Conservation (phyloP, 2,329 filamentous ascomycete species). For the Pestalotiopsis sp. region DNA sequence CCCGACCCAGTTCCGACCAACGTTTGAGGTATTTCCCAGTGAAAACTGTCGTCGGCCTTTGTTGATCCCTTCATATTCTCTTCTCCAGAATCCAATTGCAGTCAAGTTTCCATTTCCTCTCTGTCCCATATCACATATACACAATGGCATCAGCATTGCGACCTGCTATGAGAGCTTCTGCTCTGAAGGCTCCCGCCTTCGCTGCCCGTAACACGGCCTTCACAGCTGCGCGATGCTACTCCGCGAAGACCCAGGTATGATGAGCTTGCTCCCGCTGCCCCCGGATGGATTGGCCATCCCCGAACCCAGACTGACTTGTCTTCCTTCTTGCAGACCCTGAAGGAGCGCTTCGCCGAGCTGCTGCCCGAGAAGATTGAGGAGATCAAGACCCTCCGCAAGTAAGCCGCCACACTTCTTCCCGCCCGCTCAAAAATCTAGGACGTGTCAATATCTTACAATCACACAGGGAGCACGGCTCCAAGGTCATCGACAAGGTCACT, state of each 20-base stretch:
- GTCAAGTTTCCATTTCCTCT: slow-evolving; percentile 6
- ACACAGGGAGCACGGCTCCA: slow-evolving; percentile 85
- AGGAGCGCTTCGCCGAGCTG: slow-evolving; percentile 97
- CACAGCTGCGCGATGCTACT: slow-evolving; percentile 88
- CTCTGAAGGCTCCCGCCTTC: slow-evolving; percentile 75
- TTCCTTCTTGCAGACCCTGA: slow-evolving; percentile 70
- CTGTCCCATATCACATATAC: slow-evolving; percentile 19
- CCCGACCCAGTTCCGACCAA: slow-evolving; percentile 10
- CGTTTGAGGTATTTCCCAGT: slow-evolving; percentile 11
- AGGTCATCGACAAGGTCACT: slow-evolving; percentile 95
- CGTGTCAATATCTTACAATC: slow-evolving; percentile 25
- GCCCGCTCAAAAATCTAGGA: not conserved
- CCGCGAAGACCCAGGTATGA: slow-evolving; percentile 83
- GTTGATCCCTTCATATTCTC: slow-evolving; percentile 25
- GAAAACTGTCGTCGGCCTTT: slow-evolving; percentile 8
- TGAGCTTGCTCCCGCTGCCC: slow-evolving; percentile 25
- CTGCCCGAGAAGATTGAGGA: slow-evolving; percentile 97
- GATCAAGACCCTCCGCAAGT: slow-evolving; percentile 99
- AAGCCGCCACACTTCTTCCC: slow-evolving; percentile 39
- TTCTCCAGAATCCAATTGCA: slow-evolving; percentile 11
- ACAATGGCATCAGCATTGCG: slow-evolving; percentile 85
- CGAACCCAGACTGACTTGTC: slow-evolving; percentile 23
- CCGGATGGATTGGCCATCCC: slow-evolving; percentile 11
- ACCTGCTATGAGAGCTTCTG: slow-evolving; percentile 67
- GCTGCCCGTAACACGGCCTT: slow-evolving; percentile 72